phyloP scores from a whole-genome alignment of 1,284 basidiomycete genomes.

The Neonothopanus nambi region DNA sequence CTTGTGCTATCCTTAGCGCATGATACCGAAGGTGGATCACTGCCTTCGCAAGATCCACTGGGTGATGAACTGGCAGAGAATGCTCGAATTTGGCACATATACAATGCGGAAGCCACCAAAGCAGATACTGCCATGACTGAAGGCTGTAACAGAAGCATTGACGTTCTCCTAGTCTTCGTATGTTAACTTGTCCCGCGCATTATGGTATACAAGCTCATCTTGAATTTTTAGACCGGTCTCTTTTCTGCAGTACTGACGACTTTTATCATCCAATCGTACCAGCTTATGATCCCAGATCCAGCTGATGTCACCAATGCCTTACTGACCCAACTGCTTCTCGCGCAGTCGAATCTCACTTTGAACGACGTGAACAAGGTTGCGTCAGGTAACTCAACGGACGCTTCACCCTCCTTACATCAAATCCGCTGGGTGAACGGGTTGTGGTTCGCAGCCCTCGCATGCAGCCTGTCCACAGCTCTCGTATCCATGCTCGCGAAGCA shows the following conservation, averaged over 20 bases:
- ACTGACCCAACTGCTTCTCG: conserved; percentile 29
- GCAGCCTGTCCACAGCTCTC: conserved; percentile 40
- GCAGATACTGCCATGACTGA: conserved; percentile 36
- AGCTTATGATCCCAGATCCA: conserved; percentile 33
- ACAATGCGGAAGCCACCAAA: conserved; percentile 37
- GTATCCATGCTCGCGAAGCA: conserved; percentile 46
- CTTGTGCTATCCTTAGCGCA: conserved; percentile 8
- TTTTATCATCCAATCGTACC: conserved; percentile 43
- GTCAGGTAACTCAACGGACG: background rate
- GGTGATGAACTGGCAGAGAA: conserved; percentile 19
- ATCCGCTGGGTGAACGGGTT: conserved; percentile 40
- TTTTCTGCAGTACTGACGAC: conserved; percentile 48
- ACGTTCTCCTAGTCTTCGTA: conserved; percentile 45
- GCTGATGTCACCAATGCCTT: conserved; percentile 36
- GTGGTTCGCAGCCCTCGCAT: conserved; percentile 42
- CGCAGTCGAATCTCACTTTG: conserved; percentile 17
- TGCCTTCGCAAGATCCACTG: background rate
- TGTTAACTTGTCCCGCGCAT: conserved; percentile 18
- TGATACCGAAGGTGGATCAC: too few species aligned
- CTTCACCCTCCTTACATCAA: conserved; percentile 2
- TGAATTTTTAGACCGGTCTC: conserved; percentile 37
- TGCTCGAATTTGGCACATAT: conserved; percentile 38
- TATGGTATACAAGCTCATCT: background rate
- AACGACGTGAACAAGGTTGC: background rate
- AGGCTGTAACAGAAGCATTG: conserved; percentile 38